phyloP scores from a whole-genome alignment of 1,139 yeast genomes.

The Debaryomycetaceae sp. region DNA sequence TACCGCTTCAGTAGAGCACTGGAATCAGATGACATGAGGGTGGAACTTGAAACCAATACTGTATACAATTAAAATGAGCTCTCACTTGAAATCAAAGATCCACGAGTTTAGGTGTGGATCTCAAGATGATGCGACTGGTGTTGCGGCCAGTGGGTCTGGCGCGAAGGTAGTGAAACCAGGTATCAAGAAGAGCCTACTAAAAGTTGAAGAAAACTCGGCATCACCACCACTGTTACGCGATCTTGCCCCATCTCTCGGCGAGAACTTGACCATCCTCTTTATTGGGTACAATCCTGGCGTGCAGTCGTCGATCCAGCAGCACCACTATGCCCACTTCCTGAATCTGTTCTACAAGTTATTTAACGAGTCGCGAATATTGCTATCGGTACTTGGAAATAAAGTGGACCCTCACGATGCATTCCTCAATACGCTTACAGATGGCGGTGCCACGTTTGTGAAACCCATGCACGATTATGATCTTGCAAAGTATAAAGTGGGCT shows the following conservation, averaged over 20 bases:
- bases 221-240: no score
- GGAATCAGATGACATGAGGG: no score
- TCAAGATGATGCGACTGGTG: neutral
- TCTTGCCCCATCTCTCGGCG: constrained; percentile 25
- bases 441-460: constrained; percentile 10
- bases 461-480: constrained; percentile 36
- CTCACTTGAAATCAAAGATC: constrained; percentile 1
- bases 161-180: neutral
- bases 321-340: constrained; percentile 65
- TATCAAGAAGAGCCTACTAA: no score
- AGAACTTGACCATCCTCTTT: constrained; percentile 35
- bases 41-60: no score
- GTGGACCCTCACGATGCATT: constrained; percentile 5
- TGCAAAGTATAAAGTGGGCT: constrained; percentile 44
- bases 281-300: constrained; percentile 72
- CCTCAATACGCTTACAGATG: constrained; percentile 4
- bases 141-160: neutral
- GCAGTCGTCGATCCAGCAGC: constrained; percentile 52
- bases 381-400: constrained; percentile 8
- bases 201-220: no score
- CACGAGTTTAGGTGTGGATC: constrained; percentile 1
- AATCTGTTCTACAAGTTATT: constrained; percentile 63
- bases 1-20: no score
- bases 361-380: constrained; percentile 39
- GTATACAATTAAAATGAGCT: neutral